Conservation (phyloP, 306 rosid genomes). For the Psophocarpus tetragonolobus region DNA sequence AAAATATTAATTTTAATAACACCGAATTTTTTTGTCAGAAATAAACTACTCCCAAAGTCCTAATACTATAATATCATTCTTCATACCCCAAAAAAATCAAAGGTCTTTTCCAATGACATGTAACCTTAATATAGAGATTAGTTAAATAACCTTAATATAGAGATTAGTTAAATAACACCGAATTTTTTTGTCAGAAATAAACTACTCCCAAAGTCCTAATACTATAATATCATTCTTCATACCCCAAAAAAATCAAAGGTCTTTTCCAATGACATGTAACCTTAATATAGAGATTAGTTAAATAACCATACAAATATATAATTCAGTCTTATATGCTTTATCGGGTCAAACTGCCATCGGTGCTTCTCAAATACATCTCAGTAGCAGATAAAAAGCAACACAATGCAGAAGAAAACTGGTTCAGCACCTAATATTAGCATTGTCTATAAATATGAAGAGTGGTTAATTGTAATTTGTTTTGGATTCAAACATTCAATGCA, state of each 20-base stretch:
- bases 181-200: background rate
- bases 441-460: background rate
- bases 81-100: background rate
- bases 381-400: background rate
- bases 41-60: constrained; percentile 12
- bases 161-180: background rate
- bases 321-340: background rate
- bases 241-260: background rate
- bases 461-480: background rate
- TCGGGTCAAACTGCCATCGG: background rate
- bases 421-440: background rate
- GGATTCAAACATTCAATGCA: background rate
- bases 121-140: background rate
- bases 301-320: background rate
- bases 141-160: background rate
- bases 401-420: background rate
- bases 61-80: background rate
- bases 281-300: constrained; percentile 1
- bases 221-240: background rate
- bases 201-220: background rate
- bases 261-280: background rate
- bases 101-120: background rate
- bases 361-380: constrained; percentile 14
- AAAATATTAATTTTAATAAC: background rate
- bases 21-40: background rate